Base-by-base conservation (phyloP, 371 early-diverging fungal species). In the Caulochytrium protostelioides region DNA sequence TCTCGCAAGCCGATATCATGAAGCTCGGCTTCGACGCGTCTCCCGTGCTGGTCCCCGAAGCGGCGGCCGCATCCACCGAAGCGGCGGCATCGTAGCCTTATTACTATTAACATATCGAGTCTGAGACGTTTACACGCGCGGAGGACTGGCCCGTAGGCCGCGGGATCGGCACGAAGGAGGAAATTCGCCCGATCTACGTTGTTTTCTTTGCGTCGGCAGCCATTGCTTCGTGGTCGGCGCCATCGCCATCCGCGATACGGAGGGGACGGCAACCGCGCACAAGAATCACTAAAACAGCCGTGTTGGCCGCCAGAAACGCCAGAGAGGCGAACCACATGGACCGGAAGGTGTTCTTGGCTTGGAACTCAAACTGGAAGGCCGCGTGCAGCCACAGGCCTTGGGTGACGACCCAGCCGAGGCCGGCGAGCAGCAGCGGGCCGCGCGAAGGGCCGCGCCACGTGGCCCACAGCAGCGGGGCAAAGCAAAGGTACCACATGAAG, bases 401-500 rank as follows among this genome's bases (percentile, higher is more conserved):
- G 22, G 23, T 22, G 10, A 13, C 34, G 22, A 19, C 8, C n/a
- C n/a, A 32, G 5, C 28, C 17, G 20, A 16, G 22, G 31, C 19
- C 21, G 12, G n/a, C 22, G 5, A 5, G 12, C 18, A 21, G 3
- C 55, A 6, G 39, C 55, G 4, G 75, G 64, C 90, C 94, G 89
- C 1, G 65, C 59, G 1, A 55, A 38, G 1, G 83, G 34, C 30
- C 84, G 42, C 10, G 45, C 37, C 3, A 69, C 16, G 56, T 65
- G 1, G 83, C 85, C 39, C 85, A 51, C 8, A 87, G 56, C 13
- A 91, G 45, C 12, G 95, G 95, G 10, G 90, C 51, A 14, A 89
- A 65, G 50, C 82, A 82, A 5, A 90, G 64, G 49, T 90, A 92
- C 95, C 95, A 94, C 86, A 92, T 86, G 44, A 94, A 94, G 42